Evolutionary conservation across 2,329 filamentous ascomycete species (phyloP), one percentile per base, ranked within the genome.

Genomic region (Ceratocystis ficicola): DNA sequence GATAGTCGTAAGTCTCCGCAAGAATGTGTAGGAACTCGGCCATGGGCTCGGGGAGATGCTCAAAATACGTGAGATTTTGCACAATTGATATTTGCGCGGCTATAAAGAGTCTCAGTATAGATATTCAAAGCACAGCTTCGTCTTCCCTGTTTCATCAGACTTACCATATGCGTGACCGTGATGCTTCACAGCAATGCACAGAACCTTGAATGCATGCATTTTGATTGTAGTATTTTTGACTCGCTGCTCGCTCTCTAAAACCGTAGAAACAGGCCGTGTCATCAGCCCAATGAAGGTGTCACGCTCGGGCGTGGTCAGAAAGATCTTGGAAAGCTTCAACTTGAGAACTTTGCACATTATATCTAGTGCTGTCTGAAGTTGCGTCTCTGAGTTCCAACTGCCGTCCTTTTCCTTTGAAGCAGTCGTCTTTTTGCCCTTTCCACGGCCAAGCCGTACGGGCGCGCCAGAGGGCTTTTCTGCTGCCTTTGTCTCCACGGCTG

Each of bases 11-110:
- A 77, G 96, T 93, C 74, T 97, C 92, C 0, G 92, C 87, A 30
- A 99, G 80, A 72, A 97, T 99, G 71, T 97, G 90, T 3, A 99
- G 79, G 71, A 99, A 96, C 74, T 99, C 95, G 41, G 94, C 94
- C 94, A 99, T 99, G 1, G 94, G 94, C 73, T 99, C 94, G 0
- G 94, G 93, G n/a, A 99, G 78, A 75, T 99, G 94, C 76, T 99
- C 94, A 72, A 97, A 99, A 74, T 99, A 99, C 4, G 94, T 96
- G 70, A 99, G 78, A 73, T 94, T 97, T 75, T 99, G 94, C 65
- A 97, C 92, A 72, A 99, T 95, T 59, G 92, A 95, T 61, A 95
- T 97, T 80, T 99, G 94, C 1, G 94, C 94, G 63, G 89, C 90
- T 95, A 71, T 7, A 50, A 28, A 5, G 15, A 44, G n/a, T n/a